A percentile compares a stretch with the other conserved stretches of the same genome.
Evolutionary conservation across 2,329 filamentous ascomycete species (phyloP).

Genomic region (Aaosphaeria pasadenensis): DNA sequence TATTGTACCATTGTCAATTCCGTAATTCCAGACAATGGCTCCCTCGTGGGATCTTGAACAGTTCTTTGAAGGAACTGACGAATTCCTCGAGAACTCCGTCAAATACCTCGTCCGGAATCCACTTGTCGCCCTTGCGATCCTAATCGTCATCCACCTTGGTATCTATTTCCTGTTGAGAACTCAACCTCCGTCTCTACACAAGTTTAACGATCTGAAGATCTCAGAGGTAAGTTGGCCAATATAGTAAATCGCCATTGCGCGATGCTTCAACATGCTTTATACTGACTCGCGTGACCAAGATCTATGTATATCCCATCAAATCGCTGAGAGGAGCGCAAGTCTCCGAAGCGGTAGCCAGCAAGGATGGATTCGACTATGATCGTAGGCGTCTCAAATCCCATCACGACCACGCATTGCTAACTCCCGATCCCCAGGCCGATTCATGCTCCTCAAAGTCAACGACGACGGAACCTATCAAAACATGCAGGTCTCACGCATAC

Average conservation of each 20-base stretch:
- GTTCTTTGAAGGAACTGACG: background rate
- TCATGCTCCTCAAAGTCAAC: slow-evolving; percentile 42
- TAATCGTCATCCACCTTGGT: background rate
- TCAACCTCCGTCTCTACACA: background rate
- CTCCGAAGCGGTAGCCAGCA: slow-evolving; percentile 38
- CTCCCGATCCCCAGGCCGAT: slow-evolving; percentile 14
- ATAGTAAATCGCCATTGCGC: background rate
- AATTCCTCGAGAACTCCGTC: background rate
- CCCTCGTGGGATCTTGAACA: background rate
- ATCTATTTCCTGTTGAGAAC: background rate
- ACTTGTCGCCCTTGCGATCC: background rate
- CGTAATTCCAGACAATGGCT: background rate
- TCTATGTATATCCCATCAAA: slow-evolving; percentile 50
- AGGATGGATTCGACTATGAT: slow-evolving; percentile 46
- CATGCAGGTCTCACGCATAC: slow-evolving; percentile 41
- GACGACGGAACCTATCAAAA: slow-evolving; percentile 34
- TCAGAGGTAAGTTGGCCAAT: slow-evolving; percentile 4
- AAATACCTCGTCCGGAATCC: background rate
- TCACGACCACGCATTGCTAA: background rate
- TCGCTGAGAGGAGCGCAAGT: slow-evolving; percentile 41
- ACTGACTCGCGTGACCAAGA: slow-evolving; percentile 17
- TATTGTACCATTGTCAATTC: background rate
- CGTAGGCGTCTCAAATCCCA: slow-evolving; percentile 15
- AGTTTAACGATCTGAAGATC: slow-evolving; percentile 4
- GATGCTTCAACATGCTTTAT: background rate